Base-by-base conservation (phyloP, 1,139 yeast genomes). In the Zygoascus meyerae region DNA sequence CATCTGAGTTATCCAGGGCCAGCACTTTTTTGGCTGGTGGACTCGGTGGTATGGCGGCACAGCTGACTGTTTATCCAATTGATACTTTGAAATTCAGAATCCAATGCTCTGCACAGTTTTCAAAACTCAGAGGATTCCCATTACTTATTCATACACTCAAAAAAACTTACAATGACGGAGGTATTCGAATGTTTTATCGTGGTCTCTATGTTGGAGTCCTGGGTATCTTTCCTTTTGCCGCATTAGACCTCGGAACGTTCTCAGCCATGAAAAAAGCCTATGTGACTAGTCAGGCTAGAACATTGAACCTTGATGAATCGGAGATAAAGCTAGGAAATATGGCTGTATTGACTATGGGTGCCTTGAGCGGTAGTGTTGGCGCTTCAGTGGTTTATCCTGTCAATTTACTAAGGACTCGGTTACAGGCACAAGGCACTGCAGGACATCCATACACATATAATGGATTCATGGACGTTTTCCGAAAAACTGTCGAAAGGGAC, bases 141-240 rank as follows among this genome's bases (percentile, higher is more conserved):
- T 67, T 87, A 29, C 66, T 89, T 35, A 49, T 76, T 15, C 69
- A 73, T 45, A 90, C 96, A 0, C 89, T 95, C 1, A 78, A 71
- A 52, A 80, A 82, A 48, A 83, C 90, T 84, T 86, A 77, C 65
- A 68, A 65, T 47, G 86, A 82, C 55, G 95, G 95, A 38, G 98
- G 98, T 0, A 31, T 86, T 2, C 67, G 74, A 44, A 70, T 84
- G 10, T 92, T 89, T 60, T 92, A 92, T 62, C 72, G 98, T 53
- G 98, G 98, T 33, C 73, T 89, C 30, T 67, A 78, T 44, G 95
- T 86, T 16, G 98, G 98, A 14, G 78, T 89, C 2, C 77, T 90
- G 51, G 98, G 98, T 43, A 90, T 92, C 54, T 92, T 92, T 69
- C 98, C 98, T 1, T 92, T 90, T 65, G 97, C 97, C 0, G 98